phyloP scores from a whole-genome alignment of 352 stramenopile genomes.

The Aphanomyces stellatus region DNA sequence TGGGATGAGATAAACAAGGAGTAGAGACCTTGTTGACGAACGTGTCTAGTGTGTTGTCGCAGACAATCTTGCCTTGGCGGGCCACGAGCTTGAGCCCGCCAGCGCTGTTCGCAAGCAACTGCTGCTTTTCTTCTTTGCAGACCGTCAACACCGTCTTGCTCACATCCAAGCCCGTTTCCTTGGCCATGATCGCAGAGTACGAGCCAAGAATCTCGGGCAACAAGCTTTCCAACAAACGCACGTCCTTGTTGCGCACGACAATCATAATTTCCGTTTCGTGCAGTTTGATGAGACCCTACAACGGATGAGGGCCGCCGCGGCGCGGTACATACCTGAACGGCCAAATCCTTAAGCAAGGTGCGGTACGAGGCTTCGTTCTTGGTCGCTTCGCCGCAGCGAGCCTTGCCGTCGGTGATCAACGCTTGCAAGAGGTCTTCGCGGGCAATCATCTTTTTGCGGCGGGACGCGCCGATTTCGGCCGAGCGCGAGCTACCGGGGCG shows the following conservation, averaged over 20 bases:
- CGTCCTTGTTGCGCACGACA: slow-evolving; percentile 87
- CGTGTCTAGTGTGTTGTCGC: slow-evolving; percentile 96
- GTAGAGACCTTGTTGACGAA: background rate
- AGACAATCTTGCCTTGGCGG: slow-evolving; percentile 94
- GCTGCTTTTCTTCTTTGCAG: slow-evolving; percentile 78
- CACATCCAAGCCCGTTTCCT: slow-evolving; percentile 88
- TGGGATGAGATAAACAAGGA: background rate
- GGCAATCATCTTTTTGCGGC: slow-evolving; percentile 96
- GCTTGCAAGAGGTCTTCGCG: slow-evolving; percentile 86
- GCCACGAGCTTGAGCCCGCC: slow-evolving; percentile 82
- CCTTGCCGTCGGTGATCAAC: slow-evolving; percentile 59
- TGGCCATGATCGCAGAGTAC: slow-evolving; percentile 79
- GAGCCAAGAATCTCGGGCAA: slow-evolving; percentile 79
- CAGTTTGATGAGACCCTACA: slow-evolving; percentile 94
- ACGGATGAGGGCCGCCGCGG: background rate
- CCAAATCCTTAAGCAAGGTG: slow-evolving; percentile 91
- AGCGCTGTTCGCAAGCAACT: slow-evolving; percentile 69
- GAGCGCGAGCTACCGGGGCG: slow-evolving; percentile 61
- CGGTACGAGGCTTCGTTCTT: slow-evolving; percentile 87
- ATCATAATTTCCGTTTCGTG: slow-evolving; percentile 93
- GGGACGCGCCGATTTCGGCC: slow-evolving; percentile 90
- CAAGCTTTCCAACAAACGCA: slow-evolving; percentile 78
- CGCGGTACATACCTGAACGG: slow-evolving; percentile 73
- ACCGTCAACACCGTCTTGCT: slow-evolving; percentile 85
- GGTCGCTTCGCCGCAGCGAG: slow-evolving; percentile 37